phyloP scores from a whole-genome alignment of 2,329 filamentous ascomycete species.

The Chaetomium olivaceum region DNA sequence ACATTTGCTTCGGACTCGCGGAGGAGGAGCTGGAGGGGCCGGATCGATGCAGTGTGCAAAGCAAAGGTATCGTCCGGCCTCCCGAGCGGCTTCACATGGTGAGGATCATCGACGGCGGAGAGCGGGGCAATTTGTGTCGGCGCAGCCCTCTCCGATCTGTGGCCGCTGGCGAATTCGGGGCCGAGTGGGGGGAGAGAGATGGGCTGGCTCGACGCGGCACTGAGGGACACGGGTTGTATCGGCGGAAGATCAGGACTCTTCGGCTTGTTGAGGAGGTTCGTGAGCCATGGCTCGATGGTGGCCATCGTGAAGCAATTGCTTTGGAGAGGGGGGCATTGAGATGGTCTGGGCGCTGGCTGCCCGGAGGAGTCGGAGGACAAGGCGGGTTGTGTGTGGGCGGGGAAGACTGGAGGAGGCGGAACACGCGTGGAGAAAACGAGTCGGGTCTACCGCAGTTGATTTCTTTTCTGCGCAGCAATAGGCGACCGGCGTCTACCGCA shows the following conservation, averaged over 20 bases:
- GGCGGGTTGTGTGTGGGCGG: background rate
- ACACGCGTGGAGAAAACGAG: background rate
- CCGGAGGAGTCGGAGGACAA: constrained; percentile 14
- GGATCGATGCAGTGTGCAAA: constrained; percentile 30
- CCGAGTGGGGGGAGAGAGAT: constrained; percentile 55
- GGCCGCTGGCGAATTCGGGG: constrained; percentile 44
- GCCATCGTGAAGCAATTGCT: constrained; percentile 53
- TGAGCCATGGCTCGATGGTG: constrained; percentile 67
- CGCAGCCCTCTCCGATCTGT: constrained; percentile 43
- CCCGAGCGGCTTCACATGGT: constrained; percentile 24
- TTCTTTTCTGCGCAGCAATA: background rate
- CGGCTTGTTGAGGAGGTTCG: constrained; percentile 62
- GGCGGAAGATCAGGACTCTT: constrained; percentile 56
- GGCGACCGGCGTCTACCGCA: background rate
- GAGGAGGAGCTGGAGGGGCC: constrained; percentile 45
- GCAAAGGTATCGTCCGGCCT: constrained; percentile 24
- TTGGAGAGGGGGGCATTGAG: constrained; percentile 43
- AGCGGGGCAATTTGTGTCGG: constrained; percentile 36
- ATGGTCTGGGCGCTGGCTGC: constrained; percentile 24
- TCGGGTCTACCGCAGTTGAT: background rate
- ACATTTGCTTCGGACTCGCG: constrained; percentile 41
- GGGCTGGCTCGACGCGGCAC: constrained; percentile 37
- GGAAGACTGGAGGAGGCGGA: constrained; percentile 10
- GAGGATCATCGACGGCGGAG: constrained; percentile 23
- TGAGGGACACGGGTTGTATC: constrained; percentile 50